A percentile compares a stretch with the other conserved stretches of the same genome.
phyloP scores from a whole-genome alignment of 1,284 basidiomycete genomes.

The Ustilago vetiveriae region DNA sequence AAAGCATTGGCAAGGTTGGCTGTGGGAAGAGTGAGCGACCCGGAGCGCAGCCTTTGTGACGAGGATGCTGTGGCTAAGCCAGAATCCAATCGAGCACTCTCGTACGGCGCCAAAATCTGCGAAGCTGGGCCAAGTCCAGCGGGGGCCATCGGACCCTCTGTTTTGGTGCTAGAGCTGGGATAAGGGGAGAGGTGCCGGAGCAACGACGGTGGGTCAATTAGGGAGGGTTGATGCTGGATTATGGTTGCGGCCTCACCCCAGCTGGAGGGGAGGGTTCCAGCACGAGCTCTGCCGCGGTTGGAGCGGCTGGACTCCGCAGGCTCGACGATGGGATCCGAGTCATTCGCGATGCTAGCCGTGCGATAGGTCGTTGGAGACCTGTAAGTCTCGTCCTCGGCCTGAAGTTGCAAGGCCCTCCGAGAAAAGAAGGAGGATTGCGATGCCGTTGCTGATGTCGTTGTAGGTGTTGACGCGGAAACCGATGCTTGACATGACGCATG shows the following conservation, averaged over 20 bases:
- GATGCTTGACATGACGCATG: constrained; percentile 3
- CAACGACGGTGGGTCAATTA: constrained; percentile 4
- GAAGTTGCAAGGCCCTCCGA: constrained; percentile 48
- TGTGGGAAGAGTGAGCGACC: constrained; percentile 42
- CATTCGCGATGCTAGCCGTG: constrained; percentile 41
- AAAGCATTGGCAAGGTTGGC: constrained; percentile 47
- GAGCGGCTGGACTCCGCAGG: constrained; percentile 12
- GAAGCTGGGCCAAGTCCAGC: constrained; percentile 3
- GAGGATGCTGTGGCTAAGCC: constrained; percentile 10
- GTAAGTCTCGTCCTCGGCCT: constrained; percentile 45
- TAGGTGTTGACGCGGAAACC: background rate
- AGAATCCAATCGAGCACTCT: background rate
- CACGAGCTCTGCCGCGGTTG: constrained; percentile 46
- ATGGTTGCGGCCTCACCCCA: constrained; percentile 34
- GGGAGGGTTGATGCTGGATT: constrained; percentile 6
- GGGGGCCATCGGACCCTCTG: background rate
- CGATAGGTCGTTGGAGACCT: constrained; percentile 22
- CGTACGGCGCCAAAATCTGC: background rate
- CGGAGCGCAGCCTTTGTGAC: constrained; percentile 40
- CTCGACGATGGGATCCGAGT: constrained; percentile 43
- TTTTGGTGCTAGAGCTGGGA: background rate
- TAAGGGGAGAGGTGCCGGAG: background rate
- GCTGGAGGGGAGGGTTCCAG: constrained; percentile 57
- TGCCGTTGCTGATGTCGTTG: constrained; percentile 7
- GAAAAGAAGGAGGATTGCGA: constrained; percentile 17